Conservation (phyloP, 768 basidiomycete genomes). For the Pulveroboletus sp. region DNA sequence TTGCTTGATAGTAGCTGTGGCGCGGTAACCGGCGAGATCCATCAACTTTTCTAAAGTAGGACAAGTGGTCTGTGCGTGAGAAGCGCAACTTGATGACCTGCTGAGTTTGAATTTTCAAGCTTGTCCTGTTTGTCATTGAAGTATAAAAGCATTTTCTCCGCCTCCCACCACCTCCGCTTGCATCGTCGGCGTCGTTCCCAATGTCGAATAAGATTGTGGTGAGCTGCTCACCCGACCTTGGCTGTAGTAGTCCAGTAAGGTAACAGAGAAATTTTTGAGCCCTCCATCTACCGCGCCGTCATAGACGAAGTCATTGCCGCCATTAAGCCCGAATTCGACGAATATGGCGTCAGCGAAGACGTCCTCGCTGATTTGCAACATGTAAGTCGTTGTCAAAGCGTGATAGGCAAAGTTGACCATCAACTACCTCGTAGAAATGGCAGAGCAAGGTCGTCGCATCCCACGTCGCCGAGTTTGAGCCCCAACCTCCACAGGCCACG, state of each 20-base stretch:
- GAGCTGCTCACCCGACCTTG: conserved; percentile 71
- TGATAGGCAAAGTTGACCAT: conserved; percentile 8
- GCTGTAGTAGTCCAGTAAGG: conserved; percentile 52
- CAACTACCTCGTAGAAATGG: conserved; percentile 71
- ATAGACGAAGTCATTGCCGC: conserved; percentile 93
- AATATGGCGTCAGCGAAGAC: conserved; percentile 91
- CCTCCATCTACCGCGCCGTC: conserved; percentile 84
- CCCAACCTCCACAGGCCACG: conserved; percentile 44
- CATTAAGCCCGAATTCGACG: conserved; percentile 94
- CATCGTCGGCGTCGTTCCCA: conserved; percentile 31
- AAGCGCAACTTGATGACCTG: conserved; percentile 23
- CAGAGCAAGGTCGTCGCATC: conserved; percentile 92
- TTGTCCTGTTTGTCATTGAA: conserved; percentile 36
- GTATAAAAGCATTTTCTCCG: conserved; percentile 38
- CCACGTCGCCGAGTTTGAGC: conserved; percentile 91
- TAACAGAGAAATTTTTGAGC: conserved; percentile 69
- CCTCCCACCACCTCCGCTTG: conserved; percentile 34
- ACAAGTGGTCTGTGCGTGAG: conserved; percentile 47
- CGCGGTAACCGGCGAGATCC: no score
- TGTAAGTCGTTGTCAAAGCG: conserved; percentile 52
- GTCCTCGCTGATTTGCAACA: conserved; percentile 85
- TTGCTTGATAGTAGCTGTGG: no score
- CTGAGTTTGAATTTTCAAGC: conserved; percentile 45
- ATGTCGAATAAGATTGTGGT: conserved; percentile 99
- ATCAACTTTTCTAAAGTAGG: no score